phyloP scores from a whole-genome alignment of 768 basidiomycete species.

The Boletus barrowsii region DNA sequence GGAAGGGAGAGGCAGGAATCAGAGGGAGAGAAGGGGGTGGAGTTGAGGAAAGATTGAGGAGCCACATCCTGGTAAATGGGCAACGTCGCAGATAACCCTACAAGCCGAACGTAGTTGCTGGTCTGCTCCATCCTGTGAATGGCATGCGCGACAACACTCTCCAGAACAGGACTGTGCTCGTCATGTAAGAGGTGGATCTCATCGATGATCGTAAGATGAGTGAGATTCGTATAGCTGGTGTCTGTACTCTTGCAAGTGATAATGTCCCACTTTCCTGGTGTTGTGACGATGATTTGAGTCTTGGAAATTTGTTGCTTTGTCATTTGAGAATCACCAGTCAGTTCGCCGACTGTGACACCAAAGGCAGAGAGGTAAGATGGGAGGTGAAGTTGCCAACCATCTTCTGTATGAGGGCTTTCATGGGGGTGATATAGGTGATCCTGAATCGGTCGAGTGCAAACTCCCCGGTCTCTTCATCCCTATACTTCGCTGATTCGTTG shows the following conservation, averaged over 20 bases:
- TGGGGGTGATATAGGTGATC: constrained; percentile 95
- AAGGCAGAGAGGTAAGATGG: constrained; percentile 58
- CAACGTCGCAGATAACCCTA: constrained; percentile 93
- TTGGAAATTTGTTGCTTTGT: constrained; percentile 96
- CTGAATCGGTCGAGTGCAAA: constrained; percentile 92
- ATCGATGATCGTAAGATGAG: constrained; percentile 94
- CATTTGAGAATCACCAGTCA: constrained; percentile 97
- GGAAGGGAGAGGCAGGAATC: too few relatives aligned
- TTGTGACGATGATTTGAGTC: constrained; percentile 97
- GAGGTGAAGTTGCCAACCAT: constrained; percentile 93
- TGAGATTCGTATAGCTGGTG: constrained; percentile 94
- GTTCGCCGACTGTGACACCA: constrained; percentile 87
- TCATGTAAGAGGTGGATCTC: constrained; percentile 98
- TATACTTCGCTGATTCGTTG: constrained; percentile 83
- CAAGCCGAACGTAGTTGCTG: constrained; percentile 85
- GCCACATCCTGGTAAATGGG: constrained; percentile 99
- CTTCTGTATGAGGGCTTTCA: constrained; percentile 99
- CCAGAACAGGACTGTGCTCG: constrained; percentile 95
- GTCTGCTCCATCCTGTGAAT: constrained; percentile 95
- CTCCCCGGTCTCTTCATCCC: constrained; percentile 71
- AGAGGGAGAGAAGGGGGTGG: too few relatives aligned
- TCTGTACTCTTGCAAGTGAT: constrained; percentile 98
- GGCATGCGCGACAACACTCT: constrained; percentile 85
- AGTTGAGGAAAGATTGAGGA: too few relatives aligned
- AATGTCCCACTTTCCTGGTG: constrained; percentile 99